These are phyloP conservation scores for Hemileccinum impolitum DNA, from an alignment of 768 basidiomycete species.

Conservation along the genomic window DNA sequence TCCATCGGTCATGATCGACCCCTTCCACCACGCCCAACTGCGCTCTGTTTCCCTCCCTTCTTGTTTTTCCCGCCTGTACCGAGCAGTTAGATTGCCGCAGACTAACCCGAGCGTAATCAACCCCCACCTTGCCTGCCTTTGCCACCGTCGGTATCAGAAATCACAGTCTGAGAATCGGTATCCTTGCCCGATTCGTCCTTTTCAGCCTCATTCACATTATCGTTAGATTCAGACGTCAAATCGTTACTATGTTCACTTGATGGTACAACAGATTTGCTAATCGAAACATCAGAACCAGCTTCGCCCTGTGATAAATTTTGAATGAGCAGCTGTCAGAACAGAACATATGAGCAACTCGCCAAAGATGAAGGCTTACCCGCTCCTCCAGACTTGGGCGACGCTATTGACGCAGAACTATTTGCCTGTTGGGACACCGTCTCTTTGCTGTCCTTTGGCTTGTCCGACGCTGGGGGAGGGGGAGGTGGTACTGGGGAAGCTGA, in stretches of 20 bases:
- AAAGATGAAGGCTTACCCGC: constrained; percentile 32
- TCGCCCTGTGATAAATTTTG: constrained; percentile 18
- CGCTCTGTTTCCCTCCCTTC: neutral
- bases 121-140: constrained; percentile 16
- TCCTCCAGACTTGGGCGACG: constrained; percentile 12
- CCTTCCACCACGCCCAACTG: neutral
- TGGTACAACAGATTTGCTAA: constrained; percentile 27
- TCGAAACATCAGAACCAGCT: constrained; percentile 12
- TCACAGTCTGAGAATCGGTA: constrained; percentile 7
- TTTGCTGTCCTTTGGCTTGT: constrained; percentile 11
- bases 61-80: neutral
- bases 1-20: neutral
- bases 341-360: constrained; percentile 23
- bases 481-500: neutral
- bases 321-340: constrained; percentile 32
- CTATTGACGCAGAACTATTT: neutral
- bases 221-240: constrained; percentile 22
- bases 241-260: constrained; percentile 23
- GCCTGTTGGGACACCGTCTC: neutral
- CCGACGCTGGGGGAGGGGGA: neutral
- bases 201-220: constrained; percentile 23
- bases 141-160: constrained; percentile 21
- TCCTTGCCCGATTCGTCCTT: constrained; percentile 28
- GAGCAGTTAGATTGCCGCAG: constrained; percentile 7
- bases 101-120: neutral